A percentile compares a stretch with the other conserved stretches of the same genome.
These are phyloP conservation scores for Xylariaceae sp. DNA, from an alignment of 2,329 filamentous ascomycete genomes.

Conservation along the genomic window DNA sequence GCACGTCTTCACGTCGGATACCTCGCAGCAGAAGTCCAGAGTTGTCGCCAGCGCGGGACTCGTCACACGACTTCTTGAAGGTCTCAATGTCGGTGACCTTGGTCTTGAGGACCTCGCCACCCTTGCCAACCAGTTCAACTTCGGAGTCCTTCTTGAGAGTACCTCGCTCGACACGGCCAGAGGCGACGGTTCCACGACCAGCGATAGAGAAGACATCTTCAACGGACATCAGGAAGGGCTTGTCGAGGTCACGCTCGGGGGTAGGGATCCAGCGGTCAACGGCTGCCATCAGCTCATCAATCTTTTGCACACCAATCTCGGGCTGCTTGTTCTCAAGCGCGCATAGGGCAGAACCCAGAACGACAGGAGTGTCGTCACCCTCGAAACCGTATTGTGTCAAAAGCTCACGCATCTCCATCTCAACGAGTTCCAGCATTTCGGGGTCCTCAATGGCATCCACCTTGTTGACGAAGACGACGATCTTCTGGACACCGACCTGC, in stretches of 20 bases:
- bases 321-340: slow-evolving; percentile 81
- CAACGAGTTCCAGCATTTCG: slow-evolving; percentile 99
- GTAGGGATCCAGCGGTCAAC: slow-evolving; percentile 97
- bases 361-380: slow-evolving; percentile 94
- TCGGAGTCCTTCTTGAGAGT: slow-evolving; percentile 89
- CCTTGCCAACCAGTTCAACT: slow-evolving; percentile 91
- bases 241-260: slow-evolving; percentile 87
- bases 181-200: slow-evolving; percentile 94
- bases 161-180: slow-evolving; percentile 96
- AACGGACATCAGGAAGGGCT: slow-evolving; percentile 98
- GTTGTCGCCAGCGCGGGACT: slow-evolving; percentile 96
- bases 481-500: slow-evolving; percentile 96
- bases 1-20: slow-evolving; percentile 91
- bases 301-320: slow-evolving; percentile 83
- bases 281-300: slow-evolving; percentile 84
- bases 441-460: slow-evolving; percentile 94
- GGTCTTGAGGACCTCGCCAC: slow-evolving; percentile 80
- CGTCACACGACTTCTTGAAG: slow-evolving; percentile 99
- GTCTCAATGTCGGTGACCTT: slow-evolving; percentile 99
- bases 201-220: slow-evolving; percentile 89
- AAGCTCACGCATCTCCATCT: slow-evolving; percentile 99
- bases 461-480: slow-evolving; percentile 99
- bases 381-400: slow-evolving; percentile 92
- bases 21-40: slow-evolving; percentile 94
- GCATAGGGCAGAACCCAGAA: slow-evolving; percentile 95